Conservation (phyloP, 805 yeast genomes). For the Schwanniomyces pseudopolymorphus region DNA sequence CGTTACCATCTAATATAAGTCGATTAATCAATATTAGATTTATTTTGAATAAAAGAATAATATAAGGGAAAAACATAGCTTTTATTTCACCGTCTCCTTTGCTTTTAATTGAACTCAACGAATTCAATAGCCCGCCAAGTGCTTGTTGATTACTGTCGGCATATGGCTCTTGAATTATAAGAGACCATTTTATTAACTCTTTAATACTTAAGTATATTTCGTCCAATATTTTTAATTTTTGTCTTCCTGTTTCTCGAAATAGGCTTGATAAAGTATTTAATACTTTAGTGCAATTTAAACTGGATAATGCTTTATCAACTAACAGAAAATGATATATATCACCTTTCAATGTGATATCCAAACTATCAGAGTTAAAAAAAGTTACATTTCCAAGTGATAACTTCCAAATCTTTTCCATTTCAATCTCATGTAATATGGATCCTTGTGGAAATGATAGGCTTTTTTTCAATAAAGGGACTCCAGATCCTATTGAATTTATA, state of each 20-base stretch:
- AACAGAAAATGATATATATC: slow-evolving; percentile 23
- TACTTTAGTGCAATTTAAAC: slow-evolving; percentile 11
- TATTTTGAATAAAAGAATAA: slow-evolving; percentile 12
- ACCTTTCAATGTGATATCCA: slow-evolving; percentile 15
- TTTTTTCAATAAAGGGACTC: background rate
- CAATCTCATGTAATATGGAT: slow-evolving; percentile 13
- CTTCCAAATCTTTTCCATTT: slow-evolving; percentile 13
- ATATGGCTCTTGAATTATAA: slow-evolving; percentile 30
- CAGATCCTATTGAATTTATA: background rate
- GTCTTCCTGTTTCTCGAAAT: slow-evolving; percentile 10
- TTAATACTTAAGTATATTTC: slow-evolving; percentile 20
- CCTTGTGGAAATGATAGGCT: slow-evolving; percentile 8
- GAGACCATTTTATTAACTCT: slow-evolving; percentile 28
- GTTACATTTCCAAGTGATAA: slow-evolving; percentile 17
- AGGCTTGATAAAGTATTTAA: slow-evolving; percentile 17
- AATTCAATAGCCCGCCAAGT: slow-evolving; percentile 12
- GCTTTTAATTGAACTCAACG: slow-evolving; percentile 3
- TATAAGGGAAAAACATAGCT: slow-evolving; percentile 16
- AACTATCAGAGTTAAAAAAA: slow-evolving; percentile 10
- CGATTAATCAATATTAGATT: background rate
- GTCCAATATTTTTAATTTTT: background rate
- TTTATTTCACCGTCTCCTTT: background rate
- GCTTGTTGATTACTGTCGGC: slow-evolving; percentile 14
- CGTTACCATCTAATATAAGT: background rate
- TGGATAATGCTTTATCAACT: slow-evolving; percentile 21